Conservation (phyloP, 352 stramenopile species). For the Globisporangium rhizosaccharum region DNA sequence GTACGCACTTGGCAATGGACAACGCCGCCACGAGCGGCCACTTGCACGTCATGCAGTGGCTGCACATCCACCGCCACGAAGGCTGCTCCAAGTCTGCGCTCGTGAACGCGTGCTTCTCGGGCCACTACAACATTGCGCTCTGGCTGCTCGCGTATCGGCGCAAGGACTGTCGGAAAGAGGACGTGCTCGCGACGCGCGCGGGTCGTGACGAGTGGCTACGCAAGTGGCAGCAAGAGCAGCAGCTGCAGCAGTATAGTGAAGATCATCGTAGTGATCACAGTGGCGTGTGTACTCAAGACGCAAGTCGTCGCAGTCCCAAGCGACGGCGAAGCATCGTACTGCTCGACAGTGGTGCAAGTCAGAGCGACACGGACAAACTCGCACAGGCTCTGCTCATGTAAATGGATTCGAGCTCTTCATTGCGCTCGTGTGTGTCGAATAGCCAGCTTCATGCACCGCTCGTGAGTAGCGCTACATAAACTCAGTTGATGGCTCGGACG, state of each 20-base stretch:
- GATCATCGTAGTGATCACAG: background rate
- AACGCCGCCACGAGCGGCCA: constrained; percentile 37
- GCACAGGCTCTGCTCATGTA: too few species aligned
- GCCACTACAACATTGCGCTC: constrained; percentile 44
- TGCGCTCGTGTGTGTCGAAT: background rate
- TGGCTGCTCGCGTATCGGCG: constrained; percentile 34
- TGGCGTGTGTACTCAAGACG: too few species aligned
- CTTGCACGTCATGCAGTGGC: constrained; percentile 32
- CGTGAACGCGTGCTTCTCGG: constrained; percentile 47
- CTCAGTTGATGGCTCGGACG: background rate
- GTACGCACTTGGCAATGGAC: constrained; percentile 31
- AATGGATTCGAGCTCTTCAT: background rate
- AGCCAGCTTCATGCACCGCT: too few species aligned
- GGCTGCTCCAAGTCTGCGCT: constrained; percentile 69
- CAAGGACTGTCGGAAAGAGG: constrained; percentile 10
- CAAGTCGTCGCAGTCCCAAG: too few species aligned
- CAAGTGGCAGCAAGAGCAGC: background rate
- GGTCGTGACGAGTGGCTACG: constrained; percentile 10
- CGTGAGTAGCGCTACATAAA: background rate
- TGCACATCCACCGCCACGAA: constrained; percentile 47
- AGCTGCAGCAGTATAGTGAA: background rate
- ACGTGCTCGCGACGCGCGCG: constrained; percentile 6
- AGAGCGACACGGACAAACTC: too few species aligned
- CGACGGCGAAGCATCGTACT: too few species aligned
- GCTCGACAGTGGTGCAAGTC: too few species aligned